phyloP scores from a whole-genome alignment of 306 rosid species.

The Morella rubra region DNA sequence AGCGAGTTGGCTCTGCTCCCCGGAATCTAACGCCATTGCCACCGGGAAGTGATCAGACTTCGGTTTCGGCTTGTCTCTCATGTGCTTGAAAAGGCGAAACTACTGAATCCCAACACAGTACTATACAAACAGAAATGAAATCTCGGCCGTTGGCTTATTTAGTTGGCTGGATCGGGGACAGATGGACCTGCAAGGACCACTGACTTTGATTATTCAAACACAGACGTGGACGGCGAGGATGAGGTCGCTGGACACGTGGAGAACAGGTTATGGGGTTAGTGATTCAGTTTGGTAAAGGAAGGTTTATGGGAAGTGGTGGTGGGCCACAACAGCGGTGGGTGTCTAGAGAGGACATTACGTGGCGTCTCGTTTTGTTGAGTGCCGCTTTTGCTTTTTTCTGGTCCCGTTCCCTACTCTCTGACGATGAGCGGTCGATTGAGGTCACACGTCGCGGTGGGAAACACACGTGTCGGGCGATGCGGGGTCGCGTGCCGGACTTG shows the following conservation, averaged over 20 bases:
- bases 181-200: slow-evolving; percentile 36
- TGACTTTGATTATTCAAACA: slow-evolving; percentile 28
- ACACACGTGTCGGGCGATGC: slow-evolving; percentile 36
- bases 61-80: slow-evolving; percentile 16
- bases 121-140: slow-evolving; percentile 20
- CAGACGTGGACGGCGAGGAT: slow-evolving; percentile 77
- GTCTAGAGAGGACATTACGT: slow-evolving; percentile 39
- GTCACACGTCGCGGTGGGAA: slow-evolving; percentile 6
- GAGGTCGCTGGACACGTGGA: slow-evolving; percentile 41
- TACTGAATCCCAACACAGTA: not conserved
- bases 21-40: slow-evolving; percentile 11
- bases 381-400: slow-evolving; percentile 23
- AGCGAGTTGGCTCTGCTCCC: slow-evolving; percentile 9
- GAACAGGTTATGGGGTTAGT: slow-evolving; percentile 5
- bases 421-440: slow-evolving; percentile 3
- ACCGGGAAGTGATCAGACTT: not conserved
- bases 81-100: not conserved
- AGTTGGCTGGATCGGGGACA: slow-evolving; percentile 40
- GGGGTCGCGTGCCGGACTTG: slow-evolving; percentile 40
- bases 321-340: slow-evolving; percentile 35
- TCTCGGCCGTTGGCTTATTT: slow-evolving; percentile 32
- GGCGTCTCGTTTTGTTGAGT: slow-evolving; percentile 37
- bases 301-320: slow-evolving; percentile 10
- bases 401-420: slow-evolving; percentile 11
- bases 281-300: slow-evolving; percentile 39